Conservation (phyloP, 2,329 filamentous ascomycete genomes). For the Hymenoscyphus linearis region DNA sequence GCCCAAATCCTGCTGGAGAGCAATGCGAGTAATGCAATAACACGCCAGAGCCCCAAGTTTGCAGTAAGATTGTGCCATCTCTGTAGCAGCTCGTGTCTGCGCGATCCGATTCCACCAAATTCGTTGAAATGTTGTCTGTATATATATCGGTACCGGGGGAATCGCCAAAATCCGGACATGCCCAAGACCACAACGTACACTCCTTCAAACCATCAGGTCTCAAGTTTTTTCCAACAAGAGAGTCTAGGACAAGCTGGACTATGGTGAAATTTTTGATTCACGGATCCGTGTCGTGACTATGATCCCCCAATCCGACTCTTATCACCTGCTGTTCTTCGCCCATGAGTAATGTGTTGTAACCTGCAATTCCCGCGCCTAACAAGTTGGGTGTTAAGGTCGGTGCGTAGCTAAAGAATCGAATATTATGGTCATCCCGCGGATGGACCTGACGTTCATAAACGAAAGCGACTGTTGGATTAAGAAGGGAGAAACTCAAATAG, state of each 20-base stretch:
- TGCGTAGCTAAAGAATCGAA: constrained; percentile 5
- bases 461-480: neutral
- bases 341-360: constrained; percentile 4
- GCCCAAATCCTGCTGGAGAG: constrained; percentile 16
- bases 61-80: constrained; percentile 14
- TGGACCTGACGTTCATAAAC: constrained; percentile 10
- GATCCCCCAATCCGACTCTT: constrained; percentile 1
- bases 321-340: neutral
- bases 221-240: neutral
- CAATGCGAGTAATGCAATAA: constrained; percentile 11
- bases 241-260: neutral
- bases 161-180: constrained; percentile 15
- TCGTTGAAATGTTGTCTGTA: constrained; percentile 19
- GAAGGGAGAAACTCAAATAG: neutral
- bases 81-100: constrained; percentile 14
- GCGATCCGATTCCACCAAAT: constrained; percentile 18
- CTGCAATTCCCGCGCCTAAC: constrained; percentile 10
- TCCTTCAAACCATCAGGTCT: constrained; percentile 5
- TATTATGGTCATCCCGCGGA: constrained; percentile 9
- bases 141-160: constrained; percentile 21
- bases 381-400: constrained; percentile 8
- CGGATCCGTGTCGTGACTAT: neutral
- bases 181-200: constrained; percentile 19
- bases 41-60: constrained; percentile 11
- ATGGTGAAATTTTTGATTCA: constrained; percentile 2